Percentiles rank a stretch among this genome's conserved stretches.
Conservation (phyloP, 139 green algal genomes). For the Tetraselmis striata region DNA sequence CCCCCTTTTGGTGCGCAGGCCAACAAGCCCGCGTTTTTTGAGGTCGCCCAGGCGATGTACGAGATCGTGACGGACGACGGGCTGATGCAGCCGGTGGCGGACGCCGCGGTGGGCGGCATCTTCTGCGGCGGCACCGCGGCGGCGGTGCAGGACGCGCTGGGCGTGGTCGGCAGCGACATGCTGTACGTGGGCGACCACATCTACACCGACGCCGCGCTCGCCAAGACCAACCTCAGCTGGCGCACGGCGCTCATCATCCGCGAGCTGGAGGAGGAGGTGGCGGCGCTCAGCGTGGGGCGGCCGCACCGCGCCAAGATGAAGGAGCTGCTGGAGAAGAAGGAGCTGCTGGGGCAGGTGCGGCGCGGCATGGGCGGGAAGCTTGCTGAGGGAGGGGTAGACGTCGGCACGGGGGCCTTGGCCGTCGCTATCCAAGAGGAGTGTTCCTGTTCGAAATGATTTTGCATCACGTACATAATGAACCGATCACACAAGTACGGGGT, state of each 20-base stretch:
- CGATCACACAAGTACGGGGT: too few relatives aligned
- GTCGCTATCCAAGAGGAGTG: too few relatives aligned
- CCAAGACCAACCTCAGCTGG: slow-evolving; percentile 87
- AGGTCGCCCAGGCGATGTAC: too few relatives aligned
- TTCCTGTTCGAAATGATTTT: too few relatives aligned
- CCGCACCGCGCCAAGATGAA: slow-evolving; percentile 68
- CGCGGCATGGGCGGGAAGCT: background rate
- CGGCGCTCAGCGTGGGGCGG: slow-evolving; percentile 59
- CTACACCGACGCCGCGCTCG: slow-evolving; percentile 80
- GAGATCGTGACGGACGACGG: slow-evolving; percentile 89
- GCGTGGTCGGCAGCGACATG: slow-evolving; percentile 80
- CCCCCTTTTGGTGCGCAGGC: background rate
- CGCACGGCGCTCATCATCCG: slow-evolving; percentile 80
- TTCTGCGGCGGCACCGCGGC: slow-evolving; percentile 80
- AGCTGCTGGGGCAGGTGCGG: slow-evolving; percentile 34
- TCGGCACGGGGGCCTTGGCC: too few relatives aligned
- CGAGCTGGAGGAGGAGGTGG: slow-evolving; percentile 90
- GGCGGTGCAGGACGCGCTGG: slow-evolving; percentile 85
- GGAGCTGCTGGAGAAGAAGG: slow-evolving; percentile 90
- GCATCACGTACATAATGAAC: too few relatives aligned
- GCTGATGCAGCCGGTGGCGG: slow-evolving; percentile 77
- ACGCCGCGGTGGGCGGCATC: slow-evolving; percentile 64
- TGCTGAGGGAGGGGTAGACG: too few relatives aligned
- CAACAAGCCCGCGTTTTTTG: too few relatives aligned
- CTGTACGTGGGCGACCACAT: slow-evolving; percentile 94